Conservation (phyloP, 2,329 filamentous ascomycete species). For the Fusarium torreyae region DNA sequence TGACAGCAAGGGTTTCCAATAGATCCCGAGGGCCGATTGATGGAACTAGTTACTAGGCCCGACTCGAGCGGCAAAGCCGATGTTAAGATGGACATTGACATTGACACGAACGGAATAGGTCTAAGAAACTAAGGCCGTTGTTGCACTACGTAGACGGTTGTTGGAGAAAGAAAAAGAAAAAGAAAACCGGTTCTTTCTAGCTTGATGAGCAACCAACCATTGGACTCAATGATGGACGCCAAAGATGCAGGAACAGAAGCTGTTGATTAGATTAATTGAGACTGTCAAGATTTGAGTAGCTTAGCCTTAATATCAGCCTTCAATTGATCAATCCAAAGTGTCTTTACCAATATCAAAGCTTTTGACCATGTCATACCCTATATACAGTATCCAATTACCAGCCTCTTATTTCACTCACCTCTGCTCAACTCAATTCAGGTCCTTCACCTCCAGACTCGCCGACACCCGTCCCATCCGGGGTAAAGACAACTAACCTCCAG, state of each 20-base stretch:
- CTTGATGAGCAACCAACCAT: slow-evolving; percentile 24
- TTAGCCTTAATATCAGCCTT: neutral
- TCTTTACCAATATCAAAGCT: neutral
- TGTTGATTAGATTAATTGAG: slow-evolving; percentile 2
- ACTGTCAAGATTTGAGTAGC: neutral
- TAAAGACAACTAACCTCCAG: slow-evolving; percentile 4
- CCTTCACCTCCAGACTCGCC: no score
- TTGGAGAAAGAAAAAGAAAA: neutral
- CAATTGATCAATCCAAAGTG: neutral
- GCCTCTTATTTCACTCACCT: neutral
- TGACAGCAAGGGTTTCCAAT: slow-evolving; percentile 7
- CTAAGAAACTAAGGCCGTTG: neutral
- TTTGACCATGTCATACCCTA: neutral
- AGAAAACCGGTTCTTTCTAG: slow-evolving; percentile 21
- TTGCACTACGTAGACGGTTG: neutral
- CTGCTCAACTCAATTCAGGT: neutral
- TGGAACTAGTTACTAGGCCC: slow-evolving; percentile 20
- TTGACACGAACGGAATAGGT: neutral
- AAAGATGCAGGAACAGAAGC: slow-evolving; percentile 38
- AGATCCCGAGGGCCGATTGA: slow-evolving; percentile 25
- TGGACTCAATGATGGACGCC: slow-evolving; percentile 13
- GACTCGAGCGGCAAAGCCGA: slow-evolving; percentile 30
- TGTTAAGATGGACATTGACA: neutral
- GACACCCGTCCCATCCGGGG: slow-evolving; percentile 27
- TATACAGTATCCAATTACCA: neutral